Percentiles rank a stretch among this genome's conserved stretches.
Evolutionary conservation across 1,284 basidiomycete species (phyloP).

Genomic region (Ceratobasidium sp.): DNA sequence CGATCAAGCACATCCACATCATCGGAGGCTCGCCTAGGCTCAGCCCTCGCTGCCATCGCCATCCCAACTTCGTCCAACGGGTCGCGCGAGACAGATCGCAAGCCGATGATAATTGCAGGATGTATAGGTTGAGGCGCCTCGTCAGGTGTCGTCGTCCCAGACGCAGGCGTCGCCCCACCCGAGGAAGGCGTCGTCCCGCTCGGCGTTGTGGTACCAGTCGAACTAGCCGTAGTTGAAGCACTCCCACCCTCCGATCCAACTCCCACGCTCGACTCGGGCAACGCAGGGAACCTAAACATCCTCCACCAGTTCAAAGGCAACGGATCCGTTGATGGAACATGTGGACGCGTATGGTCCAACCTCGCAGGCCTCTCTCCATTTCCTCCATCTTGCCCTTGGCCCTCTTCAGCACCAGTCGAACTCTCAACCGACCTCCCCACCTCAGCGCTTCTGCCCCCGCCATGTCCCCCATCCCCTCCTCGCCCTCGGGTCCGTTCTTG

Average conservation of each 20-base stretch:
- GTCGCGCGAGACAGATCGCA: conserved; percentile 35
- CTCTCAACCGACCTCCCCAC: conserved; percentile 50
- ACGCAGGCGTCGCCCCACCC: conserved; percentile 25
- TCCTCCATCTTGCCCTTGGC: conserved; percentile 33
- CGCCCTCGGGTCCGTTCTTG: conserved; percentile 44
- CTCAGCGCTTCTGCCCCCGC: background rate
- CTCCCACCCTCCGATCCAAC: conserved; percentile 28
- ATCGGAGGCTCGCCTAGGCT: background rate
- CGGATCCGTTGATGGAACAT: conserved; percentile 33
- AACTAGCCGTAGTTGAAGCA: conserved; percentile 1
- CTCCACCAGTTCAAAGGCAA: conserved; percentile 75
- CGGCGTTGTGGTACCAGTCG: background rate
- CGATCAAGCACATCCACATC: background rate
- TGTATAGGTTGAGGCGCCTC: conserved; percentile 23
- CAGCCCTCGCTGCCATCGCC: background rate
- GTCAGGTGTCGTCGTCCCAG: background rate
- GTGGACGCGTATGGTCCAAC: conserved; percentile 32
- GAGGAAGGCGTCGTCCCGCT: conserved; percentile 41
- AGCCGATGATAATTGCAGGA: conserved; percentile 39
- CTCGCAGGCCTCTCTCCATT: conserved; percentile 28
- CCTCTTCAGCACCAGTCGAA: conserved; percentile 47
- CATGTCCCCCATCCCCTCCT: background rate
- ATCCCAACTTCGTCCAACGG: conserved; percentile 7
- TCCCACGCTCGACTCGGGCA: conserved; percentile 45
- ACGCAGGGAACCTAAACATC: conserved; percentile 75